Base-by-base conservation (phyloP, 1,284 basidiomycete genomes). In the Singerocomus inundabilis region DNA sequence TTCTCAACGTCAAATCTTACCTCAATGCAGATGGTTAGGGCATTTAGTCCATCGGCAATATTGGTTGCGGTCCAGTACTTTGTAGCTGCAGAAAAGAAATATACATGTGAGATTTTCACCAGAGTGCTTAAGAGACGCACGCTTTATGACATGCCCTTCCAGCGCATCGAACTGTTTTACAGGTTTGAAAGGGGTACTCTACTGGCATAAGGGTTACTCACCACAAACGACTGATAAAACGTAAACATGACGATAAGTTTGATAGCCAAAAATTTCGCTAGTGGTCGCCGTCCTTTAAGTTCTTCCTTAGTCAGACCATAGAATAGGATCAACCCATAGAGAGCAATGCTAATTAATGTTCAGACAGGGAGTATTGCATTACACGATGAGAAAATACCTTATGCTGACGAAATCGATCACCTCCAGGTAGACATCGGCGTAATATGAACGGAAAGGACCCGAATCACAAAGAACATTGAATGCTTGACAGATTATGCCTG, bases 231-330 rank as follows among this genome's bases (percentile, higher is more conserved):
- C 56, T 91, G 88, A 64, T 91, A 91, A 64, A 88, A 91, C 1
- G 88, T 91, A 62, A 88, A 84, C 80, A 93, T 86, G 44, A 93
- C 87, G 51, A 91, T 90, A 30, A 92, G 70, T 70, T 93, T 94
- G 73, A 91, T 92, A 10, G 80, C 71, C 53, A 91, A 59, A 66
- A 93, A 93, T 70, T 93, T 93, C 13, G 87, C 81, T 28, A 94
- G 72, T 15, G 92, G 93, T 26, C 84, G 76, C n/a, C 81, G 76
- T 16, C 84, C 89, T 48, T 68, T 72, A 7, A 95, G 76, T 59
- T 93, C 91, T 9, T 88, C 82, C 53, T 84, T 81, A 37, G 84
- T 89, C 35, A 94, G 75, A 13, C 78, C 85, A 61, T 93, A 93
- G 64, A 91, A 92, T n/a, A 91, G 57, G 25, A 94, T 65, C 4